Conservation (phyloP, 177 flowering plant genomes). For the Vitis hybrid region DNA sequence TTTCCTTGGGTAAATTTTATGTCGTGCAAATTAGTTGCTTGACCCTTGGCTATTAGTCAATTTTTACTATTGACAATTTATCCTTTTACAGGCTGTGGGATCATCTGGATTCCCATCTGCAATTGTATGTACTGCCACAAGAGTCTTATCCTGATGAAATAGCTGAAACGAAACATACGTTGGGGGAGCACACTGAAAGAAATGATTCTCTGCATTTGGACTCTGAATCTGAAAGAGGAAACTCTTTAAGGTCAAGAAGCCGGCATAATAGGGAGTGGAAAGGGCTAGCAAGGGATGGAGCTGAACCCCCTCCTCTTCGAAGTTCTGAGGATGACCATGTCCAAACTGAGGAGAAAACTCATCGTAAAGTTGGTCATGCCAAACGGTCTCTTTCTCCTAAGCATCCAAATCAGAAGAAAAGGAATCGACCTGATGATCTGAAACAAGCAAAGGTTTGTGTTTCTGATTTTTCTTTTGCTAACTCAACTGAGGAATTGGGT, state of each 20-base stretch:
- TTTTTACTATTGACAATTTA: neutral
- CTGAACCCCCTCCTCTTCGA: constrained; percentile 58
- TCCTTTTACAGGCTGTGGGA: constrained; percentile 78
- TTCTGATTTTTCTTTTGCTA: neutral
- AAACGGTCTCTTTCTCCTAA: constrained; percentile 48
- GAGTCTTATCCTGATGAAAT: constrained; percentile 39
- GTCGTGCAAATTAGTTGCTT: neutral
- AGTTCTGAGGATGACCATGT: constrained; percentile 41
- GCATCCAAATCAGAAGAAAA: constrained; percentile 38
- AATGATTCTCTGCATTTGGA: constrained; percentile 30
- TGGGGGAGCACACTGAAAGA: constrained; percentile 19
- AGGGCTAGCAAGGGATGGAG: constrained; percentile 49
- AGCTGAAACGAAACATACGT: constrained; percentile 24
- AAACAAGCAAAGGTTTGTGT: constrained; percentile 41
- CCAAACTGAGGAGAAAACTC: constrained; percentile 33
- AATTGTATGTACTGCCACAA: constrained; percentile 49
- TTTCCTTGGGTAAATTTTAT: neutral
- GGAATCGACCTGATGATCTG: constrained; percentile 51
- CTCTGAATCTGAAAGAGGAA: constrained; percentile 46
- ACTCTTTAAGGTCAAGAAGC: constrained; percentile 32
- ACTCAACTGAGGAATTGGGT: neutral
- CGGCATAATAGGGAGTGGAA: constrained; percentile 66
- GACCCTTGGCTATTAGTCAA: constrained; percentile 3
- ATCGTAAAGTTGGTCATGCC: constrained; percentile 21
- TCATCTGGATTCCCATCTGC: constrained; percentile 63